Conservation (phyloP, 495 filamentous ascomycete species). For the Friedmanniomyces endolithicus region DNA sequence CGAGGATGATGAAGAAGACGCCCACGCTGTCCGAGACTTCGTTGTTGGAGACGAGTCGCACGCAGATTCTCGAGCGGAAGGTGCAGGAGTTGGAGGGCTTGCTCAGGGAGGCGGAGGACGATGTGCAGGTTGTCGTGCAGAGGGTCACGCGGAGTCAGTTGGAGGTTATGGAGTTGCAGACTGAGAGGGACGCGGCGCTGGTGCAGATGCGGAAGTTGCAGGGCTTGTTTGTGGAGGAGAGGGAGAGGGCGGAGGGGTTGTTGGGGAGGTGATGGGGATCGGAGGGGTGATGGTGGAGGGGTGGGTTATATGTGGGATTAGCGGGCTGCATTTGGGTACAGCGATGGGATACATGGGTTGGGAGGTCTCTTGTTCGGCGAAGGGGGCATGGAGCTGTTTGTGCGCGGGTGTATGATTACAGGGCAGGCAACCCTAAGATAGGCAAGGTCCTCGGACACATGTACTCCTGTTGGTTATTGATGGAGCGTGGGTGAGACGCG, state of each 20-base stretch:
- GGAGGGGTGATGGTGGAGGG: neutral
- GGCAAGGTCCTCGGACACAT: too few relatives aligned
- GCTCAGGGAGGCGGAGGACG: conserved; percentile 66
- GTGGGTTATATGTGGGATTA: neutral
- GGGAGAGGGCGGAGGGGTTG: conserved; percentile 39
- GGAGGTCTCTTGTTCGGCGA: too few relatives aligned
- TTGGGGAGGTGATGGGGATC: conserved; percentile 19
- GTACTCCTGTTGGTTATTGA: too few relatives aligned
- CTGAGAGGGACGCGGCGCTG: conserved; percentile 78
- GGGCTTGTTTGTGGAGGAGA: conserved; percentile 46
- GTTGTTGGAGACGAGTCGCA: conserved; percentile 46
- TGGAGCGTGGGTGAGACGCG: too few relatives aligned
- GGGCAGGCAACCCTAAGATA: too few relatives aligned
- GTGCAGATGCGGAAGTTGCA: conserved; percentile 69
- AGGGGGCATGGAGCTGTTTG: too few relatives aligned
- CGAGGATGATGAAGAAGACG: conserved; percentile 31
- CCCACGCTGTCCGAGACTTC: neutral
- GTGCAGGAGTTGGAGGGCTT: conserved; percentile 70
- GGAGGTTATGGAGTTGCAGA: conserved; percentile 82
- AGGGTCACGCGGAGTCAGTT: conserved; percentile 91
- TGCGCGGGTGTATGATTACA: too few relatives aligned
- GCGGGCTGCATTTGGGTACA: neutral
- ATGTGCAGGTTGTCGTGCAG: conserved; percentile 87
- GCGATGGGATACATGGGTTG: too few relatives aligned
- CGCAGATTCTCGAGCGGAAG: conserved; percentile 58